Conservation (phyloP, 257 asterid genomes). For the Osmanthus fragrans region DNA sequence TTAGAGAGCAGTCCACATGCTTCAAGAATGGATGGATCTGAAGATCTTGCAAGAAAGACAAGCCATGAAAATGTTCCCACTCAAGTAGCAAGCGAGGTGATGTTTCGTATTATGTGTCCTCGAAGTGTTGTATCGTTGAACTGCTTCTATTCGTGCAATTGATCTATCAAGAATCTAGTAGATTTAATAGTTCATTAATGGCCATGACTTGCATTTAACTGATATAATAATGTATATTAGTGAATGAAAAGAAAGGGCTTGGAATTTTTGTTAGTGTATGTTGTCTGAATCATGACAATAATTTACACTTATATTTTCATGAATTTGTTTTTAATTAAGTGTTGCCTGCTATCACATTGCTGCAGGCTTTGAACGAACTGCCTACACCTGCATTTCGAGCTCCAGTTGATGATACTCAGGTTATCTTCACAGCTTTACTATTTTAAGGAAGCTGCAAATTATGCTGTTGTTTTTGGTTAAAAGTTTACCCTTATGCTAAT, state of each 20-base stretch:
- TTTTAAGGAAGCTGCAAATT: conserved; percentile 17
- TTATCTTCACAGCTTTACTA: conserved; percentile 26
- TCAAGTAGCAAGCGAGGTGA: conserved; percentile 37
- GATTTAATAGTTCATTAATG: background rate
- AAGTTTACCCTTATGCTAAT: conserved; percentile 21
- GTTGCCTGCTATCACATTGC: conserved; percentile 22
- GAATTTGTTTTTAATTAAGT: conserved; percentile 9
- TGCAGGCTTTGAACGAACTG: conserved; percentile 50
- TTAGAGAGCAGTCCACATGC: conserved; percentile 24
- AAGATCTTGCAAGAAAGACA: conserved; percentile 30
- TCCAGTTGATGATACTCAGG: conserved; percentile 77
- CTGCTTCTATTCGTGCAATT: background rate
- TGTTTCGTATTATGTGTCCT: conserved; percentile 1
- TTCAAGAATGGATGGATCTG: conserved; percentile 27
- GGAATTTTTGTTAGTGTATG: background rate
- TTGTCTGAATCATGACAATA: background rate
- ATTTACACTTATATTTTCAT: conserved; percentile 16
- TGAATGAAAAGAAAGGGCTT: background rate
- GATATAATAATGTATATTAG: background rate
- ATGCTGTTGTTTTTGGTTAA: conserved; percentile 23
- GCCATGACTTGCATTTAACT: background rate
- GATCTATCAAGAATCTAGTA: background rate
- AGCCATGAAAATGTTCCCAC: conserved; percentile 29
- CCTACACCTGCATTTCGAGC: conserved; percentile 56
- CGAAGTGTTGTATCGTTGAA: background rate